Evolutionary conservation across 176 grass and related monocot species (phyloP), one percentile per base, ranked within the genome.

Genomic region (Aegilops longissima): DNA sequence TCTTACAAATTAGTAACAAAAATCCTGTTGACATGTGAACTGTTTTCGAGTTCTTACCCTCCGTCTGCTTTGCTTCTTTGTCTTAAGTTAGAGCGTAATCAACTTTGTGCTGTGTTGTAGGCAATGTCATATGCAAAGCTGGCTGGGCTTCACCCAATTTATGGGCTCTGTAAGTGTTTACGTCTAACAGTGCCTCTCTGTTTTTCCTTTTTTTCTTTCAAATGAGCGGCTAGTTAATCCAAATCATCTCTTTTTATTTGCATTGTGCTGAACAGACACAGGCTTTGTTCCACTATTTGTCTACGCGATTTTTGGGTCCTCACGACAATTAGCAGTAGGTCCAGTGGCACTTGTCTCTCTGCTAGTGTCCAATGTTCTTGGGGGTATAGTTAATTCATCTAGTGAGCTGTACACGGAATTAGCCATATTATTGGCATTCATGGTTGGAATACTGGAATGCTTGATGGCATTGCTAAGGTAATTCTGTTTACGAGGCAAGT

Each of bases 41-140:
- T 72, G 21, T 81, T 44, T 86, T 79, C 24, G 20, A 20, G 21
- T 58, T 77, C 31, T 10, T 66, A 29, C 20, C 58, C 21, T 87
- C 79, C n/a, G 39, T 23, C 45, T 24, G 47, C 8, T 82, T 9
- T 67, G 66, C 9, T 3, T 68, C 38, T 80, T n/a, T 75, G 8
- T 42, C 47, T 12, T 4, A 77, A 69, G 77, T 59, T 42, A 59
- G 9, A 83, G 17, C 61, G 70, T 84, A 73, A 73, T 44, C 69
- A 66, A 72, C 36, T 12, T 45, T 83, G 39, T 63, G 56, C 63
- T 83, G 7, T 47, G 54, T 59, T 91, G 30, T 80, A 98, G 96
- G 86, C 90, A 27, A 98, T 98, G 96, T 98, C 96, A 68, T 95
- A 95, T 35, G 93, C 96, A 66, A 98, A 98, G 82, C 84, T 98